Percentiles rank a stretch among this genome's conserved stretches.
Evolutionary conservation across 2,329 filamentous ascomycete genomes (phyloP).

Genomic region (Trichothecium sympodiale): DNA sequence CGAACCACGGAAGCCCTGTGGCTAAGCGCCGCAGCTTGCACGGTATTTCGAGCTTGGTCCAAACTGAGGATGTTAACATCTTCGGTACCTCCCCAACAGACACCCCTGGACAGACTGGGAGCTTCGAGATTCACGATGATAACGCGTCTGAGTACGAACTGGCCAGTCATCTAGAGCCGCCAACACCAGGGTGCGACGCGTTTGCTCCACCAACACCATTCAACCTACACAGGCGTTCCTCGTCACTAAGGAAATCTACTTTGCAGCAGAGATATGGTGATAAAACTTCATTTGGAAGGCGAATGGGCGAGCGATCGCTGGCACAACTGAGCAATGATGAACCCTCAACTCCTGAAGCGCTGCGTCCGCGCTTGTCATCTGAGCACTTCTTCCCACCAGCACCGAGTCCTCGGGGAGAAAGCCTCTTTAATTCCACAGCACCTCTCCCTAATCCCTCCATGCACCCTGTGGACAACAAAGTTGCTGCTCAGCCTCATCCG

Average conservation of each 20-base stretch:
- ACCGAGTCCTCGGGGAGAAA: constrained; percentile 39
- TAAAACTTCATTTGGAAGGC: constrained; percentile 50
- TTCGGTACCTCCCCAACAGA: constrained; percentile 48
- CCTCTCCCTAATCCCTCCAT: constrained; percentile 41
- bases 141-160: constrained; percentile 40
- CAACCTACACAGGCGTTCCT: constrained; percentile 56
- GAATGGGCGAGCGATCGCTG: constrained; percentile 45
- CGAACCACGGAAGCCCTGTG: constrained; percentile 70
- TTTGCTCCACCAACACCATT: constrained; percentile 32
- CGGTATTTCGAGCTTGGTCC: constrained; percentile 51
- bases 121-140: constrained; percentile 43
- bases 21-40: constrained; percentile 86
- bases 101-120: constrained; percentile 23
- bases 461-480: constrained; percentile 33
- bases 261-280: constrained; percentile 72
- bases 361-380: constrained; percentile 62
- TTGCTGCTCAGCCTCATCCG: constrained; percentile 57
- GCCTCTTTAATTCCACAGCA: constrained; percentile 47
- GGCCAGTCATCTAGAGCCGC: constrained; percentile 18
- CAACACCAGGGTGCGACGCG: constrained; percentile 25
- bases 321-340: constrained; percentile 42
- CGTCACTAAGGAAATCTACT: constrained; percentile 76
- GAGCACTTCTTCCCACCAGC: constrained; percentile 65
- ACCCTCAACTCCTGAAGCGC: constrained; percentile 45
- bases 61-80: constrained; percentile 54